Percentiles rank a stretch among this genome's conserved stretches.
These are phyloP conservation scores for Naganishia sp. DNA, from an alignment of 1,284 basidiomycete genomes.

Conservation along the genomic window DNA sequence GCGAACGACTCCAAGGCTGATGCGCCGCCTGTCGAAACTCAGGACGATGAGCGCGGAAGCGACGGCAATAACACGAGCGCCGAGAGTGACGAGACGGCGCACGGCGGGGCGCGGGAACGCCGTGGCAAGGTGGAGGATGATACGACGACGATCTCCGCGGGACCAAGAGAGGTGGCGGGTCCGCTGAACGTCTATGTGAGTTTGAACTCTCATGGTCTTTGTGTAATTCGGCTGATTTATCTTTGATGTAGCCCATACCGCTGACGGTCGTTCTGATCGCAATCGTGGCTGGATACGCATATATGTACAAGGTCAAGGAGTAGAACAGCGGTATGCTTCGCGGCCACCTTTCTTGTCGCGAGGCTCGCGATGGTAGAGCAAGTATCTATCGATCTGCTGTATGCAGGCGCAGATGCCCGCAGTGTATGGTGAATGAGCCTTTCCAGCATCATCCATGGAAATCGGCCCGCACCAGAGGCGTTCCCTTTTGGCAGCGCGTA, in stretches of 20 bases:
- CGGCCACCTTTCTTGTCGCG: too few relatives aligned
- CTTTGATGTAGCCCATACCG: conserved; percentile 12
- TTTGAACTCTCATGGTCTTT: neutral
- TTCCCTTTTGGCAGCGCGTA: too few relatives aligned
- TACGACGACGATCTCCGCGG: conserved; percentile 13
- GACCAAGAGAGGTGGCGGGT: conserved; percentile 7
- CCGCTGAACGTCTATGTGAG: conserved; percentile 11
- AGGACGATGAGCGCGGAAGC: conserved; percentile 28
- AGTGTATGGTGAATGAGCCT: too few relatives aligned
- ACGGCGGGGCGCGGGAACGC: conserved; percentile 20
- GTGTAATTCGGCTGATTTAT: neutral
- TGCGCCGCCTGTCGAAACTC: neutral
- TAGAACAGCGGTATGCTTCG: neutral
- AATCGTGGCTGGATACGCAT: conserved; percentile 43
- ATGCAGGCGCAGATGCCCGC: too few relatives aligned
- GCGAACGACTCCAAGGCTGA: neutral
- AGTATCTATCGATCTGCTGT: too few relatives aligned
- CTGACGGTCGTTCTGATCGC: conserved; percentile 42
- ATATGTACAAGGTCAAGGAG: conserved; percentile 38
- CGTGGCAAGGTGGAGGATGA: conserved; percentile 27
- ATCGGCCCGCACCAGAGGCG: too few relatives aligned
- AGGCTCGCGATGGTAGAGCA: too few relatives aligned
- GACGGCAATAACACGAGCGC: conserved; percentile 30
- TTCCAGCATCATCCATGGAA: too few relatives aligned
- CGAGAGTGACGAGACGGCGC: conserved; percentile 36